phyloP scores from a whole-genome alignment of 345 rosid genomes.

The Cardamine resedifolia region DNA sequence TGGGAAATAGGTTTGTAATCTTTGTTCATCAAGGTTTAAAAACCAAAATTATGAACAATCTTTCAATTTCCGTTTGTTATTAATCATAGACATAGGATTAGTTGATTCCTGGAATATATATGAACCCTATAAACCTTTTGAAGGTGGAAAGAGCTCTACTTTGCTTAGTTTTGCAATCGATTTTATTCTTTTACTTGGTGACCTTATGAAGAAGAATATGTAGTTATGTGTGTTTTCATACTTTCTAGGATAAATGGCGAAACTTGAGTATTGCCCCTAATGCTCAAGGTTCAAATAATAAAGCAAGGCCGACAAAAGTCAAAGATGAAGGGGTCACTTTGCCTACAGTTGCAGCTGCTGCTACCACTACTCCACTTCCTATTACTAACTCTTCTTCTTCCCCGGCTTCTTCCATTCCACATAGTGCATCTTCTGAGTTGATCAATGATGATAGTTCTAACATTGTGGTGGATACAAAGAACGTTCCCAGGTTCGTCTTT shows the following conservation, averaged over 20 bases:
- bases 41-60: neutral
- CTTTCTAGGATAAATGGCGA: slow-evolving; percentile 85
- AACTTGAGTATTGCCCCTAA: slow-evolving; percentile 57
- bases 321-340: slow-evolving; percentile 39
- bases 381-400: slow-evolving; percentile 2
- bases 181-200: neutral
- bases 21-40: neutral
- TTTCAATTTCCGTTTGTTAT: neutral
- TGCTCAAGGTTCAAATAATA: slow-evolving; percentile 56
- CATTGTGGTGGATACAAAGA: slow-evolving; percentile 31
- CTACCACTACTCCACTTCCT: neutral
- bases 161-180: neutral
- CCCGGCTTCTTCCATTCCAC: slow-evolving; percentile 4
- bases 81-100: neutral
- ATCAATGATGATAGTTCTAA: slow-evolving; percentile 13
- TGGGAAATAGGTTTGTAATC: neutral
- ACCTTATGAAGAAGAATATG: neutral
- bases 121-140: neutral
- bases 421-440: slow-evolving; percentile 31
- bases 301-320: slow-evolving; percentile 49
- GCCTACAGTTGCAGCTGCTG: neutral
- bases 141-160: slow-evolving; percentile 5
- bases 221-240: neutral
- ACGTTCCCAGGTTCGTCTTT: slow-evolving; percentile 32
- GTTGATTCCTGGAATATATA: neutral